phyloP scores from a whole-genome alignment of 306 rosid species.

The Cicer chorassanicum region DNA sequence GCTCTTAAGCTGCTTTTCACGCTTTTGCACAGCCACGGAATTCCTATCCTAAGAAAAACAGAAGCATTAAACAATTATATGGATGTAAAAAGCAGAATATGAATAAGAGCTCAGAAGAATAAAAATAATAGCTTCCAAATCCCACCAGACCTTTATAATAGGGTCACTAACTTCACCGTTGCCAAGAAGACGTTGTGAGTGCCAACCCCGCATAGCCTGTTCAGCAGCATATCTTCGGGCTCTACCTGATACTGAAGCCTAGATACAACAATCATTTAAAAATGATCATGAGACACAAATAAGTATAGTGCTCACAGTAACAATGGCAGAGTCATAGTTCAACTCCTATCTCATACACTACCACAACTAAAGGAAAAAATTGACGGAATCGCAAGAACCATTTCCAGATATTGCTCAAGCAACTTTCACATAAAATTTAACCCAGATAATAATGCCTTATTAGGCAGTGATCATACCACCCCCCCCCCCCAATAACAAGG shows the following conservation, averaged over 20 bases:
- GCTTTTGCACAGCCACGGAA: conserved; percentile 71
- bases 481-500: no score
- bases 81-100: conserved; percentile 26
- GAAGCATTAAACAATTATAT: conserved; percentile 34
- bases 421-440: conserved; percentile 24
- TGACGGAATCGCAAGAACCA: conserved; percentile 23
- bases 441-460: conserved; percentile 15
- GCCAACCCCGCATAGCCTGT: conserved; percentile 99
- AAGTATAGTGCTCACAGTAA: conserved; percentile 5
- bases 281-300: conserved; percentile 10
- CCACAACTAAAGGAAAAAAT: conserved; percentile 17
- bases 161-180: conserved; percentile 98
- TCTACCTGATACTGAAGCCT: conserved; percentile 91
- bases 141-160: conserved; percentile 75
- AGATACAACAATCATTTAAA: conserved; percentile 35
- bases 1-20: conserved; percentile 92
- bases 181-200: conserved; percentile 92
- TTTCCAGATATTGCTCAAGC: conserved; percentile 27
- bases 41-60: conserved; percentile 74
- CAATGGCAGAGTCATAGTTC: conserved; percentile 9
- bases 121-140: conserved; percentile 38
- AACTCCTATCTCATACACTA: conserved; percentile 25
- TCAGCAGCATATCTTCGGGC: conserved; percentile 98
- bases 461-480: no score
- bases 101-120: conserved; percentile 24